Conservation (phyloP, 2,329 filamentous ascomycete genomes). For the Bipolaris victoriae region DNA sequence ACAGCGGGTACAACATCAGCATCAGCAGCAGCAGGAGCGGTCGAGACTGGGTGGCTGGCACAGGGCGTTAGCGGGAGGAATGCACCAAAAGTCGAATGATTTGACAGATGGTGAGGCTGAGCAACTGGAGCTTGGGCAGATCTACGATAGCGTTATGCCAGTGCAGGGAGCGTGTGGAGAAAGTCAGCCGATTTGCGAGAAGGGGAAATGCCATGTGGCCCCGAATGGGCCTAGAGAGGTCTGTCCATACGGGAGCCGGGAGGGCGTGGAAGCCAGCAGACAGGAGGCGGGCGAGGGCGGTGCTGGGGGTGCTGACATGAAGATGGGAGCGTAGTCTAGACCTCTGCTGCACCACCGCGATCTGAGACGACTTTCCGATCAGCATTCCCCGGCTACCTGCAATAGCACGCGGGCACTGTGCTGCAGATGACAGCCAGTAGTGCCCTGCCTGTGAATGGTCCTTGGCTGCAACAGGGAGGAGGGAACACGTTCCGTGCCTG, state of each 20-base stretch:
- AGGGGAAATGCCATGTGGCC: neutral
- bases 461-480: conserved; percentile 8
- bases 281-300: neutral
- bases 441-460: neutral
- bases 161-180: conserved; percentile 4
- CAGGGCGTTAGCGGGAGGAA: neutral
- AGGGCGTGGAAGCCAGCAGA: conserved; percentile 8
- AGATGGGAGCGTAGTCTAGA: conserved; percentile 3
- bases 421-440: conserved; percentile 5
- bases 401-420: conserved; percentile 4
- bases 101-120: neutral
- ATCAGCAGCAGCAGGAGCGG: neutral
- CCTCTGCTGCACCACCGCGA: conserved; percentile 6
- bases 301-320: conserved; percentile 6
- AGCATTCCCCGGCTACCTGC: conserved; percentile 2
- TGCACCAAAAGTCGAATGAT: neutral
- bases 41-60: neutral
- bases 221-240: neutral
- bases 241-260: conserved; percentile 1
- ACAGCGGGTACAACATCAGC: neutral
- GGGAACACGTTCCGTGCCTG: neutral
- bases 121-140: conserved; percentile 1
- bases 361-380: conserved; percentile 12
- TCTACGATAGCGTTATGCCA: conserved; percentile 9
- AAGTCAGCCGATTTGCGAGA: conserved; percentile 7